phyloP scores from a whole-genome alignment of 495 filamentous ascomycete genomes.

The Trichocladium antarcticum region DNA sequence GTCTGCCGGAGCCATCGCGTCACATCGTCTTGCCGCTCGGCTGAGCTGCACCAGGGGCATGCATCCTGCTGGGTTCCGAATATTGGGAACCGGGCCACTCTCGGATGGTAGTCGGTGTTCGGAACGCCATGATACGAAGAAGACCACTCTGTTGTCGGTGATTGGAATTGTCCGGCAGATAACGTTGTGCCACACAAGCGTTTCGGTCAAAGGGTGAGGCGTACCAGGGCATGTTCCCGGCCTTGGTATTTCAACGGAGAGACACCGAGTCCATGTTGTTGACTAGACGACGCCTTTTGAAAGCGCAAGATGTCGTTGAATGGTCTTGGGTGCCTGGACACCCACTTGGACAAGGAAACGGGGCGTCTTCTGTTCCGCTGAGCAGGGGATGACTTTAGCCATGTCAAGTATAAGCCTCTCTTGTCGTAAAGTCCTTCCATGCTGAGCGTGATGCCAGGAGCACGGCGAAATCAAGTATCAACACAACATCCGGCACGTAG shows the following conservation, averaged over 20 bases:
- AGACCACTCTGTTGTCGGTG: background rate
- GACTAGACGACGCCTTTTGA: background rate
- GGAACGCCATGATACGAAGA: background rate
- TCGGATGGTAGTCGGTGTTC: background rate
- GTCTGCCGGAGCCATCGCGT: too few species aligned
- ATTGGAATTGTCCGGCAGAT: background rate
- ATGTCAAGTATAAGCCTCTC: background rate
- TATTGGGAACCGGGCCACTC: background rate
- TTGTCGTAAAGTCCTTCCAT: background rate
- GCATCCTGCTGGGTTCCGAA: too few species aligned
- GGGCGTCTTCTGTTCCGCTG: background rate
- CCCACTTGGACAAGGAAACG: background rate
- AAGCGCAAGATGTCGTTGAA: background rate
- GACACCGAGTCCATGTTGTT: background rate
- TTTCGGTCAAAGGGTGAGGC: background rate
- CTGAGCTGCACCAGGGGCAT: too few species aligned
- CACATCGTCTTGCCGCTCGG: too few species aligned
- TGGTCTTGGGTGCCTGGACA: background rate
- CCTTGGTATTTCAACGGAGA: constrained; percentile 2
- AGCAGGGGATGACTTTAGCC: background rate
- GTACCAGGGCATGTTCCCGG: background rate
- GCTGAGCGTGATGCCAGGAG: background rate
- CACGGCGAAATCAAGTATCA: constrained; percentile 7
- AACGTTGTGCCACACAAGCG: background rate
- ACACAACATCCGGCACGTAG: constrained; percentile 1